These are phyloP conservation scores for Fusarium sp. DNA, from an alignment of 2,329 filamentous ascomycete species.

Conservation along the genomic window DNA sequence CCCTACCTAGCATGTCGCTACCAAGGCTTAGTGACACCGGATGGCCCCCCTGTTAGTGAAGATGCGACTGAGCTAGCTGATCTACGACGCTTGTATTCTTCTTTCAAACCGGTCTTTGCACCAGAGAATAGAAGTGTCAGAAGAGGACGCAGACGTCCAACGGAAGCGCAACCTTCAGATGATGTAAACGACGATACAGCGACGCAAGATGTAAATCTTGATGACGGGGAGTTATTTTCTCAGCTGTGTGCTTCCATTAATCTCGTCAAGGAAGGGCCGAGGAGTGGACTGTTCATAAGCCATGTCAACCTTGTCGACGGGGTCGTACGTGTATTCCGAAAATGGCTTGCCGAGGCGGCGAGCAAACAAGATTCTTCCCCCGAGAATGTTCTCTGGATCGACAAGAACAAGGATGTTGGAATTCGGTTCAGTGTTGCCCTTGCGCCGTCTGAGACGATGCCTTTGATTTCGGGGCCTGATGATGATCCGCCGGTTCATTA, in stretches of 20 bases:
- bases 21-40: slow-evolving; percentile 62
- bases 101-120: slow-evolving; percentile 73
- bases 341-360: slow-evolving; percentile 71
- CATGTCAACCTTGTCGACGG: slow-evolving; percentile 75
- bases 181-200: slow-evolving; percentile 57
- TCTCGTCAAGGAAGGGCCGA: slow-evolving; percentile 73
- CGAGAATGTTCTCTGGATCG: slow-evolving; percentile 73
- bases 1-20: slow-evolving; percentile 76
- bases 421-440: slow-evolving; percentile 71
- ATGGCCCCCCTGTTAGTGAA: slow-evolving; percentile 16
- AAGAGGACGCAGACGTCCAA: slow-evolving; percentile 31
- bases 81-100: slow-evolving; percentile 73
- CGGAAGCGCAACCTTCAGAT: slow-evolving; percentile 12
- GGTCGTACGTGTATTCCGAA: slow-evolving; percentile 76
- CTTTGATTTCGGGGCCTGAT: slow-evolving; percentile 67
- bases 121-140: slow-evolving; percentile 61
- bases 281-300: slow-evolving; percentile 70
- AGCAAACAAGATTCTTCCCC: slow-evolving; percentile 9
- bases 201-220: slow-evolving; percentile 71
- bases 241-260: slow-evolving; percentile 78
- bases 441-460: slow-evolving; percentile 54
- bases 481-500: slow-evolving; percentile 78
- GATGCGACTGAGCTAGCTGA: slow-evolving; percentile 46
- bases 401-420: slow-evolving; percentile 71
- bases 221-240: slow-evolving; percentile 77